phyloP scores from a whole-genome alignment of 352 stramenopile genomes.

The Phytophthora idaei region DNA sequence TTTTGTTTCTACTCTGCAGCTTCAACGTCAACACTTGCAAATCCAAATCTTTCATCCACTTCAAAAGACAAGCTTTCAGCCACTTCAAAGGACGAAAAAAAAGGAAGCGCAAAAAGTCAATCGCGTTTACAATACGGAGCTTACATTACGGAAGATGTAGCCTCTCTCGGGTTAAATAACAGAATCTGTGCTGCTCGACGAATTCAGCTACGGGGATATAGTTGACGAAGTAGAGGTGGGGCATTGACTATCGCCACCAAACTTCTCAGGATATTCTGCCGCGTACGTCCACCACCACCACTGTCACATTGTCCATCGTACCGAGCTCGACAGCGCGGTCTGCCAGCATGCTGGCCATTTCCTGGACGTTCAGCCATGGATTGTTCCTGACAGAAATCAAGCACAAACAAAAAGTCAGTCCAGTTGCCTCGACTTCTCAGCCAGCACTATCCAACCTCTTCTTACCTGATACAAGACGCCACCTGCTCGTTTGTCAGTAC shows the following conservation, averaged over 20 bases:
- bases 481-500: slow-evolving; percentile 75
- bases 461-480: slow-evolving; percentile 57
- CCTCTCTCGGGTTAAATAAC: slow-evolving; percentile 42
- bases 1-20: background rate
- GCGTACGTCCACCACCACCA: slow-evolving; percentile 73
- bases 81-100: background rate
- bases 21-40: background rate
- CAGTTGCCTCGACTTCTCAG: slow-evolving; percentile 4
- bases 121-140: slow-evolving; percentile 31
- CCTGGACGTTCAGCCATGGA: slow-evolving; percentile 63
- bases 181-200: slow-evolving; percentile 13
- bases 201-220: background rate
- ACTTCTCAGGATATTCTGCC: slow-evolving; percentile 25
- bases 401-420: slow-evolving; percentile 18
- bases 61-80: background rate
- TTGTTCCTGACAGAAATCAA: slow-evolving; percentile 49
- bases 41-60: background rate
- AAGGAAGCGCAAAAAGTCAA: slow-evolving; percentile 10
- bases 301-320: slow-evolving; percentile 81
- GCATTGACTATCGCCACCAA: background rate
- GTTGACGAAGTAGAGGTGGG: background rate
- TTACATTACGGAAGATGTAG: slow-evolving; percentile 14
- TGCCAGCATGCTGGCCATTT: slow-evolving; percentile 65
- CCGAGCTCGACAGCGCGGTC: slow-evolving; percentile 72
- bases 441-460: slow-evolving; percentile 14